phyloP scores from a whole-genome alignment of 371 early-diverging fungal species.

The Parasitella parasitica region DNA sequence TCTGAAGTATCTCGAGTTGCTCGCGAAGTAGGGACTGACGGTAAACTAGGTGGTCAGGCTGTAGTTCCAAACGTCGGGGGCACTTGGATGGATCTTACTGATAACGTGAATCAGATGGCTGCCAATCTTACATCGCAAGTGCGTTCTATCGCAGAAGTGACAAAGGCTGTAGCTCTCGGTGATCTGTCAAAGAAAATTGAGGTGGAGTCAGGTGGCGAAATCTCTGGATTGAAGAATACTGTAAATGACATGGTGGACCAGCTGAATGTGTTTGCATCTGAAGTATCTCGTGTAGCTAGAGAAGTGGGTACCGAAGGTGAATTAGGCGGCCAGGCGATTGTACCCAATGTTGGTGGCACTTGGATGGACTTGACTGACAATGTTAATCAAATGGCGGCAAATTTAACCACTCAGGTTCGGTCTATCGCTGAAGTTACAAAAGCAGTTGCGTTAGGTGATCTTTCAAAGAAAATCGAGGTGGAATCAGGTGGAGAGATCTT shows the following conservation, averaged over 20 bases:
- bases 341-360: slow-evolving; percentile 41
- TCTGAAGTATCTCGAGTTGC: slow-evolving; percentile 36
- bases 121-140: slow-evolving; percentile 58
- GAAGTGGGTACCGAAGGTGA: slow-evolving; percentile 45
- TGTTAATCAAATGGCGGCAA: slow-evolving; percentile 51
- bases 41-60: slow-evolving; percentile 48
- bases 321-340: slow-evolving; percentile 48
- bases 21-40: slow-evolving; percentile 50
- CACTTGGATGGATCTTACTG: slow-evolving; percentile 62
- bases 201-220: slow-evolving; percentile 65
- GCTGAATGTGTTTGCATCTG: slow-evolving; percentile 40
- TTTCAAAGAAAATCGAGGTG: slow-evolving; percentile 35
- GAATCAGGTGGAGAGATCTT: slow-evolving; percentile 34
- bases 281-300: slow-evolving; percentile 48
- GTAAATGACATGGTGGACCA: slow-evolving; percentile 70
- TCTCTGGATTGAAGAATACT: slow-evolving; percentile 62
- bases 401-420: slow-evolving; percentile 57
- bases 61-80: slow-evolving; percentile 53
- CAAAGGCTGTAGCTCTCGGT: slow-evolving; percentile 55
- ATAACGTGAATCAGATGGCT: slow-evolving; percentile 60
- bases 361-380: slow-evolving; percentile 53
- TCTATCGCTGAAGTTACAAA: slow-evolving; percentile 39
- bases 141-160: slow-evolving; percentile 49
- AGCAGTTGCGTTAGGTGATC: slow-evolving; percentile 33
- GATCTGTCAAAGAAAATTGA: slow-evolving; percentile 56